Evolutionary conservation across 495 filamentous ascomycete genomes (phyloP), one percentile per base, ranked within the genome.

Genomic region (Daldinia grandis): DNA sequence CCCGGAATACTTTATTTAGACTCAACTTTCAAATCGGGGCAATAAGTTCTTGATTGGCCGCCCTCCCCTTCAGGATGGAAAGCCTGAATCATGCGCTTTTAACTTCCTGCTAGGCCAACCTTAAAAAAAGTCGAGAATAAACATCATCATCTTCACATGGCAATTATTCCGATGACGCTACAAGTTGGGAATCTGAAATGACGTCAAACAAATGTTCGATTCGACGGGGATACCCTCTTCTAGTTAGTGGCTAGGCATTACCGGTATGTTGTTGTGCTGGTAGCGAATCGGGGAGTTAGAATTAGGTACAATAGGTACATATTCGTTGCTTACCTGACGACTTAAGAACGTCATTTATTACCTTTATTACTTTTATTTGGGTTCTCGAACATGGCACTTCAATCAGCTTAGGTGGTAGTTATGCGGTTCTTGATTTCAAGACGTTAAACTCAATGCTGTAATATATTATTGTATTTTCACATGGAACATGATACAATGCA

Each of bases 401-500:
- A 47, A 47, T 12, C 19, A 12, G 8, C 6, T 12, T 47, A 21
- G n/a, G n/a, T n/a, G n/a, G n/a, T n/a, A n/a, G n/a, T n/a, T n/a
- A n/a, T n/a, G n/a, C n/a, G n/a, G 19, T 47, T 4, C 5, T 40
- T 17, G n/a, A 47, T 12, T 47, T 6, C 4, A 12, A 47, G 1
- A 47, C 3, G 4, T 24, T 12, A 9, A 24, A 19, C 19, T 47
- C 19, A 5, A 47, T 47, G 3, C 12, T 10, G 6, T 4, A 24
- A 12, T 12, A 47, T 24, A 24, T 21, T 5, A 9, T 12, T 47
- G 19, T 47, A 62, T 61, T 56, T 40, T 24, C 30, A 28, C 51
- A 28, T 50, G 50, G 12, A 57, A 50, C 58, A 62, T 62, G 19
- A 35, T 58, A 64, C 42, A 59, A 38, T 37, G 51, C 42, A 68